These are phyloP conservation scores for Meripilus lineatus DNA, from an alignment of 1,284 basidiomycete genomes.

Conservation along the genomic window DNA sequence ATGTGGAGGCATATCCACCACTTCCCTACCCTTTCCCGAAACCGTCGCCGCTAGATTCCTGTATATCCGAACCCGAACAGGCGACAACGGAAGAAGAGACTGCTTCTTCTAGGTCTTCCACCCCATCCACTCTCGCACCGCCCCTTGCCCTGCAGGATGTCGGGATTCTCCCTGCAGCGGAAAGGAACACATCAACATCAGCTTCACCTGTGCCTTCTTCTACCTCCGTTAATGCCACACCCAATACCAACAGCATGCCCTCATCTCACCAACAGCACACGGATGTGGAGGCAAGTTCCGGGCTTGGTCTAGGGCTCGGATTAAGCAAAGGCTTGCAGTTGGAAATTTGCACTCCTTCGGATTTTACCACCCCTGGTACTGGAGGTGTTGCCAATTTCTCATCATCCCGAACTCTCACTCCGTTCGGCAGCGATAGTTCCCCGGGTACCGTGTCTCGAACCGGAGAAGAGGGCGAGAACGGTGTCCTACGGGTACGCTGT, in stretches of 20 bases:
- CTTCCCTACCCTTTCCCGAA: neutral
- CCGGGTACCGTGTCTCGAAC: conserved; percentile 7
- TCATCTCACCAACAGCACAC: neutral
- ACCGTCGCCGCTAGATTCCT: neutral
- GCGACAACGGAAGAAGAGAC: too few relatives aligned
- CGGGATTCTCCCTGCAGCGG: too few relatives aligned
- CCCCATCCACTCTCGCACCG: neutral
- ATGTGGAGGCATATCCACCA: neutral
- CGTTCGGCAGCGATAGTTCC: neutral
- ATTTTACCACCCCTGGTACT: neutral
- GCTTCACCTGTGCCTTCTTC: neutral
- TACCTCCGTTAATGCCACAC: neutral
- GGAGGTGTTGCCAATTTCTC: neutral
- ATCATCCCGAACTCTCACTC: too few relatives aligned
- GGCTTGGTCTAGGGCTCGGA: neutral
- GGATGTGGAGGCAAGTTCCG: too few relatives aligned
- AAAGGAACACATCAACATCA: neutral
- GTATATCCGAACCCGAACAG: too few relatives aligned
- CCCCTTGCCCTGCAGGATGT: too few relatives aligned
- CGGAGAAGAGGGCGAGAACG: conserved; percentile 2
- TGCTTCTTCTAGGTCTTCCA: neutral
- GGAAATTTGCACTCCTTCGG: conserved; percentile 13
- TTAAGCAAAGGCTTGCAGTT: conserved; percentile 4
- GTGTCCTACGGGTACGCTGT: neutral
- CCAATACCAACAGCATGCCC: neutral